Percentiles rank a stretch among this genome's conserved stretches.
These are phyloP conservation scores for Catunica adiposa DNA, from an alignment of 2,329 filamentous ascomycete genomes.

Conservation along the genomic window DNA sequence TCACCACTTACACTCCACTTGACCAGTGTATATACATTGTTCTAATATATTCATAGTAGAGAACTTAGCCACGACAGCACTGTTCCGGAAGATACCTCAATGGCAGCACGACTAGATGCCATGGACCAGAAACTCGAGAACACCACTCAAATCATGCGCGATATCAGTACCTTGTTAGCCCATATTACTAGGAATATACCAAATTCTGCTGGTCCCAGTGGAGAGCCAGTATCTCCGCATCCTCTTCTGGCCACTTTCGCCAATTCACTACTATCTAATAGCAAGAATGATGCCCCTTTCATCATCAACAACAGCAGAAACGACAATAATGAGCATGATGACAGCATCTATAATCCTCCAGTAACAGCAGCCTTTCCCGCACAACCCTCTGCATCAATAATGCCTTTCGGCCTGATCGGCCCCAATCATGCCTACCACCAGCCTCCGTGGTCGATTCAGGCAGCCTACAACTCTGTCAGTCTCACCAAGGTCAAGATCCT, in stretches of 20 bases:
- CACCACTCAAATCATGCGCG: background rate
- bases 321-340: too few species aligned
- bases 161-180: background rate
- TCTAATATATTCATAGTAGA: background rate
- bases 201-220: background rate
- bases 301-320: too few species aligned
- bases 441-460: background rate
- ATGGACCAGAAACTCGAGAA: background rate
- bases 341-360: too few species aligned
- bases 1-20: background rate
- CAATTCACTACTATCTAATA: too few species aligned
- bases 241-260: too few species aligned
- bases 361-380: too few species aligned
- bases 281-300: too few species aligned
- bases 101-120: background rate
- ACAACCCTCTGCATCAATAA: too few species aligned
- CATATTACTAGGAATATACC: background rate
- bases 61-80: background rate
- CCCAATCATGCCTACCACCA: too few species aligned
- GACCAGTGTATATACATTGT: background rate
- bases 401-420: too few species aligned
- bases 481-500: slow-evolving; percentile 5
- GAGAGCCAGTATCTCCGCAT: too few species aligned
- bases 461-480: background rate
- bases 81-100: background rate